phyloP scores from a whole-genome alignment of 2,329 filamentous ascomycete genomes.

The Fusarium veterinarium region DNA sequence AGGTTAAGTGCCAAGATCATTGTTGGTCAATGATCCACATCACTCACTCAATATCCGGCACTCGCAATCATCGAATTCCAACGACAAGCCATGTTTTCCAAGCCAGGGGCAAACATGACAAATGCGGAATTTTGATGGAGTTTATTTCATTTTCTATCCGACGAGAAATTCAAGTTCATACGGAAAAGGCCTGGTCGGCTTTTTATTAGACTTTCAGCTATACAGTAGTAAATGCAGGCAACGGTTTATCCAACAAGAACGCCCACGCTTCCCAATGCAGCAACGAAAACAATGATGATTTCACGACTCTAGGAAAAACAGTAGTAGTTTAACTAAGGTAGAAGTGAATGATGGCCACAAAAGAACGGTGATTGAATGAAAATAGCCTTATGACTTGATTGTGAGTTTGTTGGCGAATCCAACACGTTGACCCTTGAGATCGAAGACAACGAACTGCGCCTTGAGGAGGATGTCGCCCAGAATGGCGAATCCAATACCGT shows the following conservation, averaged over 20 bases:
- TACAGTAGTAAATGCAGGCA: conserved; percentile 11
- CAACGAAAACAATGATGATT: not conserved
- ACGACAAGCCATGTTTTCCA: not conserved
- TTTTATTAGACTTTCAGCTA: conserved; percentile 30
- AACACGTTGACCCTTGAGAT: conserved; percentile 47
- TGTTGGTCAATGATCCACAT: not conserved
- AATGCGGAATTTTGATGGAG: not conserved
- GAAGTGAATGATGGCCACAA: not conserved
- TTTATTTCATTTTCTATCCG: conserved; percentile 2
- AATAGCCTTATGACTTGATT: not conserved
- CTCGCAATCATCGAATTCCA: conserved; percentile 5
- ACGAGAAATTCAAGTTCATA: not conserved
- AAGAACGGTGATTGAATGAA: not conserved
- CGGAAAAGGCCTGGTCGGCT: conserved; percentile 1
- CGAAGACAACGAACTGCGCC: conserved; percentile 58
- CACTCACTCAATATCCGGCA: not conserved
- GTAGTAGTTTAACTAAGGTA: not conserved
- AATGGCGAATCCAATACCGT: conserved; percentile 53
- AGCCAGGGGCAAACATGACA: not conserved
- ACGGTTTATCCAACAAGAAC: conserved; percentile 21
- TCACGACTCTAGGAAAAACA: not conserved
- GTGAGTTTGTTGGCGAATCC: conserved; percentile 55
- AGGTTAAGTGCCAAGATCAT: not conserved
- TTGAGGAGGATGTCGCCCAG: conserved; percentile 57
- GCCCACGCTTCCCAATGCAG: conserved; percentile 38